These are phyloP conservation scores for Botrytis hyacinthi DNA, from an alignment of 2,329 filamentous ascomycete species.

Conservation along the genomic window DNA sequence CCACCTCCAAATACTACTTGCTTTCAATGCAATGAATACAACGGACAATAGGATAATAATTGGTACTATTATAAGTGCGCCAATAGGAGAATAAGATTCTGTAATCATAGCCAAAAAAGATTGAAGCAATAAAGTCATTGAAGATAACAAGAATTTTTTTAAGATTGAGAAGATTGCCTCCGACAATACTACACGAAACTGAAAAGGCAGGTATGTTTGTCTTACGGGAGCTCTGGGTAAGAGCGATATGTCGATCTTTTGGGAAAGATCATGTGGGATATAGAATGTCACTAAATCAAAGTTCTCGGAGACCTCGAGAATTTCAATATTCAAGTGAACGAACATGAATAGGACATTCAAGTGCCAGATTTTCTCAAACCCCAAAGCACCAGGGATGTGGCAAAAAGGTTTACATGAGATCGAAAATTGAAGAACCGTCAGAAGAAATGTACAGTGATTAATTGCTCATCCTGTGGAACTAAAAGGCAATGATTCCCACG, in stretches of 20 bases:
- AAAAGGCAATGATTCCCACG: background rate
- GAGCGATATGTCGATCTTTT: background rate
- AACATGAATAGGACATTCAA: background rate
- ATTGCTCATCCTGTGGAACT: background rate
- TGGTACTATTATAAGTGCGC: constrained; percentile 47
- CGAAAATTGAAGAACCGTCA: background rate
- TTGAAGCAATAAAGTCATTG: constrained; percentile 29
- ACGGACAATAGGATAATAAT: constrained; percentile 43
- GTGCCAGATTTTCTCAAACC: background rate
- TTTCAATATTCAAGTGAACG: no score
- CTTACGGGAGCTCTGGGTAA: background rate
- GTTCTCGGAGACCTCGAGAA: background rate
- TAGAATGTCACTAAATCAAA: no score
- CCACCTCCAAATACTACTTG: constrained; percentile 30
- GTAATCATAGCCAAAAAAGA: constrained; percentile 40
- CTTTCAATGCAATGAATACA: constrained; percentile 38
- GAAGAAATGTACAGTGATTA: background rate
- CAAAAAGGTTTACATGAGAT: background rate
- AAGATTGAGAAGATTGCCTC: background rate
- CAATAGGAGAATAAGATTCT: constrained; percentile 43
- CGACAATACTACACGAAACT: background rate
- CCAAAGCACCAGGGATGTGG: background rate
- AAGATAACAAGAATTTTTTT: constrained; percentile 14
- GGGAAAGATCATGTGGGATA: background rate
- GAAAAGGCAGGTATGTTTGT: background rate